Percentiles rank a stretch among this genome's conserved stretches.
These are phyloP conservation scores for Lachancea mirantina DNA, from an alignment of 805 yeast species.

Conservation along the genomic window DNA sequence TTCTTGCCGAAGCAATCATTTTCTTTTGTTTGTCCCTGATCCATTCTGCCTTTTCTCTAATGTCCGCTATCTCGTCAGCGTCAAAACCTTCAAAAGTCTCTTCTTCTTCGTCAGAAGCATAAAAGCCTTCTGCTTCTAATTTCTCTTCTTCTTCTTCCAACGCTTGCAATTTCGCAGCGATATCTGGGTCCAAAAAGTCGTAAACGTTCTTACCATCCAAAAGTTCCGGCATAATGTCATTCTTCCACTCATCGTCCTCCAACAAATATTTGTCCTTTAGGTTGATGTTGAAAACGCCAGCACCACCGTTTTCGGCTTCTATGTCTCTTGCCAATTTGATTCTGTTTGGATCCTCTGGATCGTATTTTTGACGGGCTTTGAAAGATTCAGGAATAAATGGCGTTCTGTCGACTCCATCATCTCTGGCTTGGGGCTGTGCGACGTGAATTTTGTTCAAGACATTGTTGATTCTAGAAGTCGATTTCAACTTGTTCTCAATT, in stretches of 20 bases:
- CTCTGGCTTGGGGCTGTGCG: slow-evolving; percentile 83
- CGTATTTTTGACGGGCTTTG: slow-evolving; percentile 55
- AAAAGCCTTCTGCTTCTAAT: slow-evolving; percentile 90
- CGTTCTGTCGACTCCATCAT: slow-evolving; percentile 63
- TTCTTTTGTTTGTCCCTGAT: slow-evolving; percentile 90
- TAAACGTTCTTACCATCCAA: slow-evolving; percentile 94
- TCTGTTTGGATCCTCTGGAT: slow-evolving; percentile 73
- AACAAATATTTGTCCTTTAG: slow-evolving; percentile 85
- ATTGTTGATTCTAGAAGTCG: slow-evolving; percentile 78
- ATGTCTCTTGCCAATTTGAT: slow-evolving; percentile 77
- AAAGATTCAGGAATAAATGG: slow-evolving; percentile 79
- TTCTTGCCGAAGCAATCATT: slow-evolving; percentile 84
- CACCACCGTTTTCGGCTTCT: slow-evolving; percentile 95
- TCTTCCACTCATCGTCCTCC: slow-evolving; percentile 97
- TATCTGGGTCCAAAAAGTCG: slow-evolving; percentile 95
- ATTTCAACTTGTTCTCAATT: slow-evolving; percentile 93
- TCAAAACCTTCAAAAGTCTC: slow-evolving; percentile 64
- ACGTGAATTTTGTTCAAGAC: slow-evolving; percentile 95
- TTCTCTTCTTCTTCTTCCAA: slow-evolving; percentile 96
- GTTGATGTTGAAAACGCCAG: slow-evolving; percentile 94
- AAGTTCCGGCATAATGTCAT: slow-evolving; percentile 94
- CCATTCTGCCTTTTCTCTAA: slow-evolving; percentile 87
- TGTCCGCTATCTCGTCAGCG: slow-evolving; percentile 58
- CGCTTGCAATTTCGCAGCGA: slow-evolving; percentile 86
- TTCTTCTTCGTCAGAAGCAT: slow-evolving; percentile 72